Percentiles rank a stretch among this genome's conserved stretches.
Evolutionary conservation across 2,329 filamentous ascomycete genomes (phyloP).

Genomic region (Arthrobotrys iridis): DNA sequence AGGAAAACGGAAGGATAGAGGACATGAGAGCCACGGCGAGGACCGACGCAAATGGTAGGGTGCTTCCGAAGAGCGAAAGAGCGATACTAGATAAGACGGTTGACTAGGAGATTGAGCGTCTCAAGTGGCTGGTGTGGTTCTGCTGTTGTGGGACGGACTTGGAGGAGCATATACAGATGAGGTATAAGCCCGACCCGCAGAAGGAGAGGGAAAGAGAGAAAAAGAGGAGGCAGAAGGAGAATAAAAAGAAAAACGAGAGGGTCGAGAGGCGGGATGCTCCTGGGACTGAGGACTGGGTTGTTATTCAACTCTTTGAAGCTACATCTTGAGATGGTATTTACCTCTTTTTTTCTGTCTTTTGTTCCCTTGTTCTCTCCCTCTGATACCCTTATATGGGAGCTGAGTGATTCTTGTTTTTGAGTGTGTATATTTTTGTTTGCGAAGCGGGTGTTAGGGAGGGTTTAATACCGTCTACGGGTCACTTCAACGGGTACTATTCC

Average conservation of each 20-base stretch:
- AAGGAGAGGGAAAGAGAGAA: too few species aligned
- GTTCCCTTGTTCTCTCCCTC: background rate
- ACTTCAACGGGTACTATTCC: background rate
- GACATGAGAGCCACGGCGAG: background rate
- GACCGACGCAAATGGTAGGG: conserved; percentile 19
- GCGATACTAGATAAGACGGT: conserved; percentile 36
- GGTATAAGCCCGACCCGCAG: too few species aligned
- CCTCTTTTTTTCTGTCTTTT: background rate
- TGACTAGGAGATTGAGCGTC: conserved; percentile 24
- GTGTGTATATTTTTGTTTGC: too few species aligned
- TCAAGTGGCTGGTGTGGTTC: background rate
- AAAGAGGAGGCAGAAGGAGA: too few species aligned
- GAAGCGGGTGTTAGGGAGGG: background rate
- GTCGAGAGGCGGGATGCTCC: background rate
- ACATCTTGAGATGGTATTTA: background rate
- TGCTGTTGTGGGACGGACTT: conserved; percentile 10
- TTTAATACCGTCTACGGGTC: background rate
- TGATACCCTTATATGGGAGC: background rate
- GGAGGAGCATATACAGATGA: conserved; percentile 8
- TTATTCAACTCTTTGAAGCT: background rate
- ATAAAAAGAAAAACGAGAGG: background rate
- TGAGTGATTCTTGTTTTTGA: background rate
- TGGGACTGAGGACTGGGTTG: background rate
- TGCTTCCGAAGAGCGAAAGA: conserved; percentile 43
- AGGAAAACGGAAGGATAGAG: conserved; percentile 11